These are phyloP conservation scores for Gilbertella persicaria DNA, from an alignment of 371 early-diverging fungal genomes.

Conservation along the genomic window DNA sequence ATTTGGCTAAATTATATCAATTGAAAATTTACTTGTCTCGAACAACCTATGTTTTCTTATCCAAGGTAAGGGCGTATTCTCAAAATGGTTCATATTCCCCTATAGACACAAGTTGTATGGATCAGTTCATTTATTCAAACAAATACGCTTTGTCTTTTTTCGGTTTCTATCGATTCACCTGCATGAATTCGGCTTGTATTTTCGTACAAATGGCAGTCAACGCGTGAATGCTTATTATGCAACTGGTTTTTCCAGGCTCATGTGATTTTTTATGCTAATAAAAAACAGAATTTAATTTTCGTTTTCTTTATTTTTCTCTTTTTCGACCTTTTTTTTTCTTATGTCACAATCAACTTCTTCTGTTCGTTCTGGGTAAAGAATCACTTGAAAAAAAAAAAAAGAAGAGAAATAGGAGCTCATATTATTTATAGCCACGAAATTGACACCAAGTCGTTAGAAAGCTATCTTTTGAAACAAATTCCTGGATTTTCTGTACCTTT, in stretches of 20 bases:
- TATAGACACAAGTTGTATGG: too few species aligned
- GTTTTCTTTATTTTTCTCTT: background rate
- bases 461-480: conserved; percentile 49
- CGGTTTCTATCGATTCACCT: too few species aligned
- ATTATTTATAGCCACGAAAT: conserved; percentile 58
- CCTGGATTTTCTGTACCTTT: conserved; percentile 67
- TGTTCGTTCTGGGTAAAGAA: conserved; percentile 32
- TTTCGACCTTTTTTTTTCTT: conserved; percentile 2
- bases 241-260: conserved; percentile 6
- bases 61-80: too few species aligned
- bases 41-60: too few species aligned
- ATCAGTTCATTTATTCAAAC: too few species aligned
- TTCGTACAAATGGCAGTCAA: too few species aligned
- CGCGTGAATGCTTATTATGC: background rate
- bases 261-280: background rate
- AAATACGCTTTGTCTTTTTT: too few species aligned
- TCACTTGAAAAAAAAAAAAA: too few species aligned
- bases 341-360: conserved; percentile 30
- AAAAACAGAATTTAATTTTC: background rate
- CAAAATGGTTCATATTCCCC: too few species aligned
- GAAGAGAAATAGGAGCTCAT: background rate
- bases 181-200: too few species aligned
- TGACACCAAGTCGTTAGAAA: conserved; percentile 54
- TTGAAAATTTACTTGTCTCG: too few species aligned
- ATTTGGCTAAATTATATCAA: too few species aligned